Evolutionary conservation across 768 basidiomycete species (phyloP), one percentile per base, ranked within the genome.

Genomic region (Daedaleopsis sinensis): DNA sequence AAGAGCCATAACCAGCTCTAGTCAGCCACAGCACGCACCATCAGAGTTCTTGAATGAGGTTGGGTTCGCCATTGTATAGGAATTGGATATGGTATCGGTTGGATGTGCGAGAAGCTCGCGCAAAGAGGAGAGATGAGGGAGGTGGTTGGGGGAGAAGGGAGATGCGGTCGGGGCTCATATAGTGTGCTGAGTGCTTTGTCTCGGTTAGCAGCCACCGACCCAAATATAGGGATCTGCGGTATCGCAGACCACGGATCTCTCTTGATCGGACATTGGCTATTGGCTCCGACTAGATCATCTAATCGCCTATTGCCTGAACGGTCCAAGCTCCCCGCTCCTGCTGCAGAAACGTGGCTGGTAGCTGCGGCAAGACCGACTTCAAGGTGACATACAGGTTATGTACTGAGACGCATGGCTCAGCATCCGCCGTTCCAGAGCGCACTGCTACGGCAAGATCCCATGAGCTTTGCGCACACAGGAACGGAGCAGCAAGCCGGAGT

Each of bases 1-100:
- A 35, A 42, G 52, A 27, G 42, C 50, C 44, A 46, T 32, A 13
- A 21, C 21, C 5, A 49, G 13, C 23, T n/a, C n/a, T 21, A 46
- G 8, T 18, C 9, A n/a, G 9, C 21, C 23, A 23, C 21, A 24
- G 27, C 21, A 62, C 65, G 56, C 49, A 65, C 65, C 52, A 16
- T 62, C 49, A 16, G 61, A 50, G 37, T 59, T 46, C 12, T 60
- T 58, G 52, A 65, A 62, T 21, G 54, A 9, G 5, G 53, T 24
- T 3, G 16, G 6, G 15, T 23, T 8, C 32, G 55, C 50, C 19
- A 32, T 23, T 49, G 56, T 56, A 15, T n/a, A 12, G 32, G 6
- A 36, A 12, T 19, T n/a, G 38, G 9, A 12, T 2, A 42, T 47
- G 44, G 8, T 18, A 37, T 8, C 1, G 48, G 19, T 19, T 48